Evolutionary conservation across 2,329 filamentous ascomycete species (phyloP), one percentile per base, ranked within the genome.

Genomic region (Hymenoscyphus linearis): DNA sequence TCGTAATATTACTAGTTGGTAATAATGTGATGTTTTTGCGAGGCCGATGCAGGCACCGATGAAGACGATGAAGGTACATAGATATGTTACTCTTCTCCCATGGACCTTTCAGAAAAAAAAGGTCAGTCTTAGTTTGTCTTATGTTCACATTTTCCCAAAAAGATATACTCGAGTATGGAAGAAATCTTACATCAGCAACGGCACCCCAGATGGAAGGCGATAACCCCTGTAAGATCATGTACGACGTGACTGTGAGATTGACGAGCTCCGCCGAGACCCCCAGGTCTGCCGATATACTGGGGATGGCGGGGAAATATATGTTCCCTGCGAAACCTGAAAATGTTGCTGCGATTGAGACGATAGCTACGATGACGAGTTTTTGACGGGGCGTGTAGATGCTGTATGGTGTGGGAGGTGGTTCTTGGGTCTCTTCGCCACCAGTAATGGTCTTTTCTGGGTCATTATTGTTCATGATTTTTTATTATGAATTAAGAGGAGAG

Each of bases 1-100:
- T 3, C 85, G 76, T 4, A 86, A 71, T 0, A 82, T 76, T 12
- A 87, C 66, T 2, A 87, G 70, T 1, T 80, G 75, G 0, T 74
- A 73, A 61, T 82, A 84, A 63, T 71, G 78, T 10, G 74, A 76
- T 18, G 78, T 76, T 10, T 82, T 67, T 0, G 79, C 82, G 2
- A 85, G 73, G 0, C 80, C 82, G 22, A 85, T 77, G 62, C 83
- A 83, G 52, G 82, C 82, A 0, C 71, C 77, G n/a, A 84, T 74
- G 66, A 80, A 84, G 18, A 85, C 73, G 25, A 76, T 66, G 61
- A 85, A 85, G 57, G 78, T 80, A 44, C 79, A 61, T 1, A 85
- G 64, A 64, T 82, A 85, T 0, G 81, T 80, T 0, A 81, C 79
- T 14, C 83, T 74, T 22, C 84, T 76, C 0, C 84, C 83, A 3